Percentiles rank a stretch among this genome's conserved stretches.
phyloP scores from a whole-genome alignment of 2,329 filamentous ascomycete genomes.

The Pseudocercospora fuligena region DNA sequence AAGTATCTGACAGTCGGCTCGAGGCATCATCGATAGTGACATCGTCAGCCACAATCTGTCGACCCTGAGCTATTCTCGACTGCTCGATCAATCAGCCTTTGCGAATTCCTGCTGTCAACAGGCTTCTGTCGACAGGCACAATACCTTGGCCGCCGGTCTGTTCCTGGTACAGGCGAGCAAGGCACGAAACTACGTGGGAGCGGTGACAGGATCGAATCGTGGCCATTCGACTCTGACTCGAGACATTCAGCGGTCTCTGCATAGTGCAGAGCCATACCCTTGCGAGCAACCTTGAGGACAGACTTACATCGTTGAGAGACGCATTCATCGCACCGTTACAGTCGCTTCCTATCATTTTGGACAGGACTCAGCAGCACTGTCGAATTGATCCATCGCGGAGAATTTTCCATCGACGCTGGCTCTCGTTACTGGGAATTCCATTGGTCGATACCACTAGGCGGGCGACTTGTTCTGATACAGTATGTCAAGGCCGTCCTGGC shows the following conservation, averaged over 20 bases:
- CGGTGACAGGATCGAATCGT: not conserved
- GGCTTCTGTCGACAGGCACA: not conserved
- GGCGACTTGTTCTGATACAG: constrained; percentile 4
- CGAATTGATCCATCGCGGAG: not conserved
- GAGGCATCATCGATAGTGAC: constrained; percentile 9
- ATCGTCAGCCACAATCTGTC: constrained; percentile 20
- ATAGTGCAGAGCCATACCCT: not conserved
- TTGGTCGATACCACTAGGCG: not conserved
- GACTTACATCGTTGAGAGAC: not conserved
- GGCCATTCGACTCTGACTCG: not conserved
- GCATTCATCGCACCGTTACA: not conserved
- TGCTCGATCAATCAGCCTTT: not conserved
- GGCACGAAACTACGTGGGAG: not conserved
- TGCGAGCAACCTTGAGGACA: not conserved
- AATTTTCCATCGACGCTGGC: not conserved
- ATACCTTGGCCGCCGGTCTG: not conserved
- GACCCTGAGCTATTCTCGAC: not conserved
- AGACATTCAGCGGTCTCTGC: not conserved
- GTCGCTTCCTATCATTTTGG: not conserved
- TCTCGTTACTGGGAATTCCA: not conserved
- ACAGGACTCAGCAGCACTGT: constrained; percentile 6
- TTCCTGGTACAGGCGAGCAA: not conserved
- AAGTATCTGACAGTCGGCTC: constrained; percentile 24
- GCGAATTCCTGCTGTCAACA: not conserved
- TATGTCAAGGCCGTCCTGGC: not conserved